Percentiles rank a stretch among this genome's conserved stretches.
These are phyloP conservation scores for Ceriops zippeliana DNA, from an alignment of 345 rosid species.

Conservation along the genomic window DNA sequence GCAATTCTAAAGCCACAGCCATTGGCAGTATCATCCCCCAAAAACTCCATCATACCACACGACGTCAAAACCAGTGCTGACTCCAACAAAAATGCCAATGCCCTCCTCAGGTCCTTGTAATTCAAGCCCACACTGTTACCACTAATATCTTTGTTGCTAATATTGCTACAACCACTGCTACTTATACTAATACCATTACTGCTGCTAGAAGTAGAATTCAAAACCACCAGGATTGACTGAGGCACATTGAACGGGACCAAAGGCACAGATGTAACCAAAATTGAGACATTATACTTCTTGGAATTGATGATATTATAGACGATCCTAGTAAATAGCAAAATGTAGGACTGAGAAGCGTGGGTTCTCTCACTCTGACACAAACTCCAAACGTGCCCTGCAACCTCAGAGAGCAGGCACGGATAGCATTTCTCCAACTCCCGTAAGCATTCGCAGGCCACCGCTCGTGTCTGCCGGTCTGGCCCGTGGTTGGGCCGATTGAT, in stretches of 20 bases:
- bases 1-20: conserved; percentile 73
- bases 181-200: neutral
- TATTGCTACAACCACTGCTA: neutral
- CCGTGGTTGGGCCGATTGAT: conserved; percentile 90
- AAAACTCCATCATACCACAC: conserved; percentile 74
- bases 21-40: conserved; percentile 77
- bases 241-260: conserved; percentile 80
- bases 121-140: conserved; percentile 42
- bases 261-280: conserved; percentile 70
- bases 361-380: conserved; percentile 88
- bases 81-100: conserved; percentile 83
- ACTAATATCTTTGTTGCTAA: conserved; percentile 20
- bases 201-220: too few species aligned
- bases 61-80: conserved; percentile 76
- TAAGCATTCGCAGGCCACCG: conserved; percentile 79
- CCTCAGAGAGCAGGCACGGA: conserved; percentile 73
- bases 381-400: conserved; percentile 81
- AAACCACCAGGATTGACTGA: conserved; percentile 30
- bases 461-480: conserved; percentile 74
- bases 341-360: conserved; percentile 79
- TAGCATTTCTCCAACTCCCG: conserved; percentile 71
- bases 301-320: conserved; percentile 51
- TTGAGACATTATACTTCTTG: conserved; percentile 57
- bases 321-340: conserved; percentile 63
- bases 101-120: conserved; percentile 84